A percentile compares a stretch with the other conserved stretches of the same genome.
Evolutionary conservation across 257 asterid genomes (phyloP).

Genomic region (Lithospermum erythrorhizon): DNA sequence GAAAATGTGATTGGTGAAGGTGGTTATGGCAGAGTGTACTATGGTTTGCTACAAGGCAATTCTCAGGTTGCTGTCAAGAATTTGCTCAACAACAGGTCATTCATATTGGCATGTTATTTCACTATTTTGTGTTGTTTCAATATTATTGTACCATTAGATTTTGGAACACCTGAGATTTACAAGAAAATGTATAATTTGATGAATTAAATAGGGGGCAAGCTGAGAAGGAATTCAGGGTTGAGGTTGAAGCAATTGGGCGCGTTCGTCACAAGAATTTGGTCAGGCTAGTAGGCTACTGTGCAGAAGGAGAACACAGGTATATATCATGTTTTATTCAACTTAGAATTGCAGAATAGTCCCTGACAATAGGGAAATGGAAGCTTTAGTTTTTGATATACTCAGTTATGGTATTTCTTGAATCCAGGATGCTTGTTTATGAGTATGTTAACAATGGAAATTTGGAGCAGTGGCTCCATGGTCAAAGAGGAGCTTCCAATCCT

Average conservation of each 20-base stretch:
- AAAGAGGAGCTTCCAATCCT: conserved; percentile 17
- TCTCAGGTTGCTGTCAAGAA: conserved; percentile 24
- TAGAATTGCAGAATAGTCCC: not conserved
- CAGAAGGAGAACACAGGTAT: conserved; percentile 28
- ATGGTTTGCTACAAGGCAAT: conserved; percentile 16
- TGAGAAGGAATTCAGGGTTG: conserved; percentile 27
- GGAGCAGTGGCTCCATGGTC: conserved; percentile 33
- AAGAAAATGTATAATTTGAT: not conserved
- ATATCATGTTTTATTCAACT: not conserved
- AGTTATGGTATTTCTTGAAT: not conserved
- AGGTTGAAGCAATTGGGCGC: conserved; percentile 28
- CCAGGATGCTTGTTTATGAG: conserved; percentile 31
- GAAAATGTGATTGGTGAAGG: conserved; percentile 29
- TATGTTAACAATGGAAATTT: conserved; percentile 26
- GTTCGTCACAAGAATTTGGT: conserved; percentile 30
- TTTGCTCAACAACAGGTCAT: conserved; percentile 22
- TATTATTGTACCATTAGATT: not conserved
- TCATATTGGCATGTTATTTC: not conserved
- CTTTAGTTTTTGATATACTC: not conserved
- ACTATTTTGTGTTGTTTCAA: not conserved
- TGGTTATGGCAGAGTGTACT: conserved; percentile 25
- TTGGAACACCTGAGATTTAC: not conserved
- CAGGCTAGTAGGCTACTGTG: conserved; percentile 25
- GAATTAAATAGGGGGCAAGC: conserved; percentile 21
- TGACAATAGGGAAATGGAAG: not conserved